Evolutionary conservation across 1,284 basidiomycete genomes (phyloP).

Genomic region (Coniophora puteana): DNA sequence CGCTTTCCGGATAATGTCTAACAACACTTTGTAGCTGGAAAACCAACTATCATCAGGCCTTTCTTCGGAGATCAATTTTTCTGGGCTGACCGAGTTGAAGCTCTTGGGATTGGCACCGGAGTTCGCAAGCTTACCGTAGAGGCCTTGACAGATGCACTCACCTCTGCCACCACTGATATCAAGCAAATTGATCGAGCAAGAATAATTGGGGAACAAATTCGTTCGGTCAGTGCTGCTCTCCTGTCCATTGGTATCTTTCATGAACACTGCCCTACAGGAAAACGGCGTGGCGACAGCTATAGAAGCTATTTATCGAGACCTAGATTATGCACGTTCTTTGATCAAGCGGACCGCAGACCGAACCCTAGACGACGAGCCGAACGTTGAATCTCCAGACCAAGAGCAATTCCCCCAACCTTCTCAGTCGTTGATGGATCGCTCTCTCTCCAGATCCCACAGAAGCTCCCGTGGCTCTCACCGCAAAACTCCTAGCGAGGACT

Average conservation of each 20-base stretch:
- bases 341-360: constrained; percentile 54
- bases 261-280: constrained; percentile 52
- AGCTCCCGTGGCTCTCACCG: constrained; percentile 55
- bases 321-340: constrained; percentile 83
- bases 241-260: background rate
- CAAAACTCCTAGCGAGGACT: constrained; percentile 73
- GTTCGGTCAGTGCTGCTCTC: constrained; percentile 64
- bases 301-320: constrained; percentile 88
- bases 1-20: constrained; percentile 10
- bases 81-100: constrained; percentile 94
- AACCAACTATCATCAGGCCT: constrained; percentile 94
- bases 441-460: constrained; percentile 45
- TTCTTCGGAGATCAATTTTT: constrained; percentile 99
- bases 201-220: constrained; percentile 80
- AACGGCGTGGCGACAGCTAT: constrained; percentile 87
- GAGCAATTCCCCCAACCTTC: constrained; percentile 23
- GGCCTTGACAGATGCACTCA: constrained; percentile 72
- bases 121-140: constrained; percentile 85
- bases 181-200: constrained; percentile 87
- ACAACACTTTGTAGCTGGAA: constrained; percentile 60
- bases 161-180: constrained; percentile 78
- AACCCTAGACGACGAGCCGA: constrained; percentile 33
- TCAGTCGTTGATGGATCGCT: constrained; percentile 23
- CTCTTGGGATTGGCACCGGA: constrained; percentile 83
- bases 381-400: constrained; percentile 43